Conservation (phyloP, 352 stramenopile genomes). For the Detonula confervacea region DNA sequence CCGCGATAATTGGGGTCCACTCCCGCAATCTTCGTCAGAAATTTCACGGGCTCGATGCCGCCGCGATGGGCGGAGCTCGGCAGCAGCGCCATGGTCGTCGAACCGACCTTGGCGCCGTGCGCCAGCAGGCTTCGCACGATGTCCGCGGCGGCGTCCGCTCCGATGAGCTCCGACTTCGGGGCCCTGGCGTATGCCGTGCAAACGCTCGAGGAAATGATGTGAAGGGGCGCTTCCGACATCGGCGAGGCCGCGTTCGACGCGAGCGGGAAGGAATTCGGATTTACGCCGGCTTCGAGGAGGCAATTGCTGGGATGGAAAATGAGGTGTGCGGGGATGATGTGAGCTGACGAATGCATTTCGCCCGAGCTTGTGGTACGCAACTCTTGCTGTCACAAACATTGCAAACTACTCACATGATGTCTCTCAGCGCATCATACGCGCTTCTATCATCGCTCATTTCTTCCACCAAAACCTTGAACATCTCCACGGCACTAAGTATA, state of each 20-base stretch:
- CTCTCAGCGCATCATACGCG: slow-evolving; percentile 1
- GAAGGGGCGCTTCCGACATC: slow-evolving; percentile 21
- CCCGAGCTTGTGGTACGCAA: no score
- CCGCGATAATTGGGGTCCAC: slow-evolving; percentile 63
- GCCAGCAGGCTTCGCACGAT: slow-evolving; percentile 32
- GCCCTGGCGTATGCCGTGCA: slow-evolving; percentile 4
- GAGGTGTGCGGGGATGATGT: background rate
- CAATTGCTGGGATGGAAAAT: slow-evolving; percentile 7
- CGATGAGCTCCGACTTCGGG: background rate
- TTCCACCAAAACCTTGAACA: slow-evolving; percentile 29
- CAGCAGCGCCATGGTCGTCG: slow-evolving; percentile 37
- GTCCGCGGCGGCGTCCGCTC: slow-evolving; percentile 7
- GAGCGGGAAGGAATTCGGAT: slow-evolving; percentile 11
- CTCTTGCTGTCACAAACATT: background rate
- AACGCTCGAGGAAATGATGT: slow-evolving; percentile 26
- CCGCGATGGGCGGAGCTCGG: slow-evolving; percentile 47
- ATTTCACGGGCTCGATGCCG: slow-evolving; percentile 50
- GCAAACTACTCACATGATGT: slow-evolving; percentile 49
- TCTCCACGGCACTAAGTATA: slow-evolving; percentile 25
- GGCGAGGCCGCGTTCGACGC: background rate
- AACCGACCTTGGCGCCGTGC: slow-evolving; percentile 20
- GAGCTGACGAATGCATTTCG: background rate
- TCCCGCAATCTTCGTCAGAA: slow-evolving; percentile 49
- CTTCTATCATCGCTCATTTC: background rate
- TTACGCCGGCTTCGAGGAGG: slow-evolving; percentile 37